phyloP scores from a whole-genome alignment of 495 filamentous ascomycete genomes.

The Bombardia bombarda region DNA sequence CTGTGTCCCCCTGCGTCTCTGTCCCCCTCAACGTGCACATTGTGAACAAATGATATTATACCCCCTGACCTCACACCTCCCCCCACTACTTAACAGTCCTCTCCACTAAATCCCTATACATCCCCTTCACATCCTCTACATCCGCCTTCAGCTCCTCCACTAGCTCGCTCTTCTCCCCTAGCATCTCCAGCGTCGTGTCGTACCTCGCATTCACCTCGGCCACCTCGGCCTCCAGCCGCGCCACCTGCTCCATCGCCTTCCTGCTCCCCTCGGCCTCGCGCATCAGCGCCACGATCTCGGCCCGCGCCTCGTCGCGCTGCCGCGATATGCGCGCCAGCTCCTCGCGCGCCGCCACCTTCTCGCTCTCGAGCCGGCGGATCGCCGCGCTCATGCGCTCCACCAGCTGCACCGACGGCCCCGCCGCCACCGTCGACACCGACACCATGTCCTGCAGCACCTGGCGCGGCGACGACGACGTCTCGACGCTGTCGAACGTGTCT shows the following conservation, averaged over 20 bases:
- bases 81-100: conserved; percentile 52
- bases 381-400: conserved; percentile 95
- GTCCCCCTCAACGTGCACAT: neutral
- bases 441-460: conserved; percentile 79
- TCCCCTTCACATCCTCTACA: conserved; percentile 85
- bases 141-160: conserved; percentile 86
- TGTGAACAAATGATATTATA: neutral
- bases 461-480: conserved; percentile 56
- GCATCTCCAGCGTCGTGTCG: conserved; percentile 84
- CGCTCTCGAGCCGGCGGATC: conserved; percentile 82
- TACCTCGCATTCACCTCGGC: conserved; percentile 62
- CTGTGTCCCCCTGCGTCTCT: neutral
- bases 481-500: conserved; percentile 53
- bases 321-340: conserved; percentile 69
- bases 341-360: conserved; percentile 77
- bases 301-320: conserved; percentile 86
- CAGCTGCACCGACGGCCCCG: conserved; percentile 89
- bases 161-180: conserved; percentile 93
- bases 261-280: conserved; percentile 68
- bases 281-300: conserved; percentile 84
- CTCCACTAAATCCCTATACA: conserved; percentile 89
- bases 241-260: conserved; percentile 48
- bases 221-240: conserved; percentile 58
- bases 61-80: neutral
- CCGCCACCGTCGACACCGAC: conserved; percentile 77